Percentiles rank a stretch among this genome's conserved stretches.
Conservation (phyloP, 805 yeast genomes). For the Starmerella ratchasimensis region DNA sequence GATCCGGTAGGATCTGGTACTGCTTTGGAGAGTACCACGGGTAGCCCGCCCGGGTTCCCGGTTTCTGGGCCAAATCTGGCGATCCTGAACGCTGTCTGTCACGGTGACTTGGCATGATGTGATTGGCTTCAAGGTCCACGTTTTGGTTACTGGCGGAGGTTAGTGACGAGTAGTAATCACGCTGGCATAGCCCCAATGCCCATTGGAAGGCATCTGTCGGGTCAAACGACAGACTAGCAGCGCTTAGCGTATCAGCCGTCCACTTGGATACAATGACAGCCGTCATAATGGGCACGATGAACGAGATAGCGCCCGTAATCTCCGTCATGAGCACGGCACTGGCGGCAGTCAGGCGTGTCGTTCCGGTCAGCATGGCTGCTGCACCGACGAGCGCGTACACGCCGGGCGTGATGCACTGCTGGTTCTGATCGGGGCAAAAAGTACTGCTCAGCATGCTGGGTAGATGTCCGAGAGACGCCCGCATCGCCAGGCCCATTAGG, state of each 20-base stretch:
- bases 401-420: constrained; percentile 61
- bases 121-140: background rate
- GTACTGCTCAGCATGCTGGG: constrained; percentile 17
- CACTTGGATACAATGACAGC: constrained; percentile 65
- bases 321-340: constrained; percentile 73
- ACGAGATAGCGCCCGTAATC: constrained; percentile 71
- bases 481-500: constrained; percentile 63
- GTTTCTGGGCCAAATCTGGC: too few species aligned
- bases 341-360: constrained; percentile 65
- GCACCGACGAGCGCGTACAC: constrained; percentile 85
- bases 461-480: constrained; percentile 44
- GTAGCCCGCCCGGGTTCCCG: too few species aligned
- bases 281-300: constrained; percentile 73
- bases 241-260: constrained; percentile 49
- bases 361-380: constrained; percentile 67
- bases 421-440: constrained; percentile 31
- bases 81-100: too few species aligned
- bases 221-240: too few species aligned
- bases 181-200: too few species aligned
- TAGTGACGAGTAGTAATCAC: too few species aligned
- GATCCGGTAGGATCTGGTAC: constrained; percentile 12
- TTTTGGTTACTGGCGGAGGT: background rate
- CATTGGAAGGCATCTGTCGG: too few species aligned
- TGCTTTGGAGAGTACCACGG: background rate
- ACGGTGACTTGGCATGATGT: too few species aligned